Conservation (phyloP, 495 filamentous ascomycete genomes). For the Penicillium salamii region DNA sequence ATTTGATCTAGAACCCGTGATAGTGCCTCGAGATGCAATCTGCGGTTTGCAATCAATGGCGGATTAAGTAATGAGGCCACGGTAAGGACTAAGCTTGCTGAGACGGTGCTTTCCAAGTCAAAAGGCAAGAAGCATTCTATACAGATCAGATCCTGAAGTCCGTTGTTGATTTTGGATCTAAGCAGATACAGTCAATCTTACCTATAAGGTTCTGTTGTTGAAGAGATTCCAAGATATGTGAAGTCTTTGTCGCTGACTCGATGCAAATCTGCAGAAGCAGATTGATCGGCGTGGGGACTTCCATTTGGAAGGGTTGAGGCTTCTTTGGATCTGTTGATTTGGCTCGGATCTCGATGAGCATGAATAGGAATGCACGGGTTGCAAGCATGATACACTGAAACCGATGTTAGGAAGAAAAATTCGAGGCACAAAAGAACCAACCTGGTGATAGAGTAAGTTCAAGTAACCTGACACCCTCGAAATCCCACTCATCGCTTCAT, state of each 20-base stretch:
- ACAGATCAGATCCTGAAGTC: neutral
- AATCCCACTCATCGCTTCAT: neutral
- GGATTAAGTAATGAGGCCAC: neutral
- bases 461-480: neutral
- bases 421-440: neutral
- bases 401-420: neutral
- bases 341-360: neutral
- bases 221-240: neutral
- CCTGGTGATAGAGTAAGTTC: neutral
- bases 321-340: neutral
- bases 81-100: neutral
- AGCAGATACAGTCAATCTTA: neutral
- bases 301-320: neutral
- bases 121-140: neutral
- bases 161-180: neutral
- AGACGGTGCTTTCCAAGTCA: neutral
- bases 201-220: neutral
- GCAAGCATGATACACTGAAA: neutral
- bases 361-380: neutral
- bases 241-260: neutral
- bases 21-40: neutral
- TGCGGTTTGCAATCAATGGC: neutral
- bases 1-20: neutral
- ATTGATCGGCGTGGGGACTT: neutral
- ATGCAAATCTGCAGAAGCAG: neutral